Base-by-base conservation (phyloP, 306 rosid genomes). In the Corylus avellana region DNA sequence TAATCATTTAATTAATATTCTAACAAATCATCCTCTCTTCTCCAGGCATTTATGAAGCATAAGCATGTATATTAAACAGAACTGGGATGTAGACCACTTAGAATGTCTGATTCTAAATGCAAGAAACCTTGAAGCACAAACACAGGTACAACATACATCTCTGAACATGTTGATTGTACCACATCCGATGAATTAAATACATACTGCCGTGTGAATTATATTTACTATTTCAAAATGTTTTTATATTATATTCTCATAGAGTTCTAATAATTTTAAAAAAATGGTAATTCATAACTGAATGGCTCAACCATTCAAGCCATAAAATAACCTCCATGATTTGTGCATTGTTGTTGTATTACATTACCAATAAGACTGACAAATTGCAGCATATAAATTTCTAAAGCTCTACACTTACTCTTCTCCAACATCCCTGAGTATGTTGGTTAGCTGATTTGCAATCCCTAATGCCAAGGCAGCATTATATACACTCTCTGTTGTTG, bases 371-470 rank as follows among this genome's bases (percentile, higher is more conserved):
- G 83, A 88, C 49, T 44, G 50, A 22, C 83, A 47, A 20, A 54
- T 17, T 55, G 55, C 42, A 63, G 46, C 13, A 69, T 73, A 67
- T 67, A 12, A 32, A 81, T 51, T 74, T 70, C 14, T 6, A 62
- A 7, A 74, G 35, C 48, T 46, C 27, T 58, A 12, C 62, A 84
- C 88, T 86, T 84, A 88, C 92, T 86, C 92, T 48, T 88, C 92
- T 84, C 92, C 92, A 35, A 86, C 92, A 77, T 88, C 92, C 77
- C 92, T 84, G 58, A 88, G 90, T 72, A 86, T 86, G 87, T 88
- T 88, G 53, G 92, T 88, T 17, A 88, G 84, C 61, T 88, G 92
- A 84, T 88, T 84, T 77, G 92, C 90, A 61, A 88, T 88, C 70
- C 92, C 92, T 2, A 88, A 82, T 72, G 84, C 90, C 84, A 88